phyloP scores from a whole-genome alignment of 129 eudicot genomes.

The Calendula officinalis region DNA sequence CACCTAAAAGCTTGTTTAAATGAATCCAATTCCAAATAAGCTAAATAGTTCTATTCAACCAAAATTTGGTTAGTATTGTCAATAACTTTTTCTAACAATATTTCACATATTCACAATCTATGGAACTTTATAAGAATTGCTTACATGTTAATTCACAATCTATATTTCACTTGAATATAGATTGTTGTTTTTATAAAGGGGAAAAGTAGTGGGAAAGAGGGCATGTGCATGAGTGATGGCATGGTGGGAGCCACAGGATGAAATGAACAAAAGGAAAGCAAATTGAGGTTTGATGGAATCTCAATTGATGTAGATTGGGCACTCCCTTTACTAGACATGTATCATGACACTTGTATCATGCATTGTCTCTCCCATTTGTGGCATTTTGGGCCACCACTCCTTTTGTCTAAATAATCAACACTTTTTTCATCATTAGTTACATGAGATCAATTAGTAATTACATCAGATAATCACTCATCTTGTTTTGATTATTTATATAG shows the following conservation, averaged over 20 bases:
- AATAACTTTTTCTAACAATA: too few species aligned
- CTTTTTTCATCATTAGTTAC: not conserved
- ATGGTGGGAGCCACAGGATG: conserved; percentile 42
- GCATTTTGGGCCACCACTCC: conserved; percentile 39
- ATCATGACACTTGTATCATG: conserved; percentile 84
- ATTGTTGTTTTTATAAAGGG: not conserved
- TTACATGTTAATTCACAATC: not conserved
- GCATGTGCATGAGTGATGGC: conserved; percentile 55
- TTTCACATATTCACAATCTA: not conserved
- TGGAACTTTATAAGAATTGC: not conserved
- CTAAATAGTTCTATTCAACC: too few species aligned
- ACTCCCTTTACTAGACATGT: conserved; percentile 74
- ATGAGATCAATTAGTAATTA: not conserved
- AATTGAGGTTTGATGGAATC: conserved; percentile 54
- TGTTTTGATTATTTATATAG: not conserved
- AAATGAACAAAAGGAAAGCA: conserved; percentile 39
- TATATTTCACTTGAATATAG: too few species aligned
- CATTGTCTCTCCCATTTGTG: conserved; percentile 56
- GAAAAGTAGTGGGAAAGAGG: conserved; percentile 22
- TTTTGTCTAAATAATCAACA: conserved; percentile 4
- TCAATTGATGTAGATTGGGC: conserved; percentile 57
- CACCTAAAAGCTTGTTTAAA: too few species aligned
- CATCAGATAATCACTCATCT: not conserved
- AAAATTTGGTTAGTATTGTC: too few species aligned
- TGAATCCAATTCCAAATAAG: too few species aligned